Evolutionary conservation across 441 rosid species (phyloP), one percentile per base, ranked within the genome.

Genomic region (Francoa sonchifolia): DNA sequence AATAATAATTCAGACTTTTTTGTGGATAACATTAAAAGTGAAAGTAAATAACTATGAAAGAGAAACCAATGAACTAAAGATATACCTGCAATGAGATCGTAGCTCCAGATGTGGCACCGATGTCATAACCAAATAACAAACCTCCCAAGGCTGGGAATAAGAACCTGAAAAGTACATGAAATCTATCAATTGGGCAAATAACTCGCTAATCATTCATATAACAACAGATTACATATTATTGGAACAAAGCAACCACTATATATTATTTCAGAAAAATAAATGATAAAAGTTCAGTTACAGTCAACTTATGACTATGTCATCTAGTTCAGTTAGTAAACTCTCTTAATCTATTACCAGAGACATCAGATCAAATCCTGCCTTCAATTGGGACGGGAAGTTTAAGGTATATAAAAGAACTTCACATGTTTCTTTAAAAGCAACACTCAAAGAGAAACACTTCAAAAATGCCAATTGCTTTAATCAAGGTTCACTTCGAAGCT

Each of bases 61-160:
- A 20, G 19, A 50, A 18, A 40, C 21, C 46, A 39, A 6, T 44
- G 19, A 25, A 47, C n/a, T 6, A 22, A 14, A 27, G 29, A 28
- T 41, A 48, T 34, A 82, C 93, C 98, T 89, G 94, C 63, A 85
- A 58, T 8, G 94, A 85, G 66, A 89, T 40, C 17, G 94, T 44
- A 48, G 96, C 96, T 41, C 98, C 96, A 10, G 94, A 85, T 28
- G 94, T 89, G 33, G 98, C 98, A 39, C 96, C 98, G 55, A 89
- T 89, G 66, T 89, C 98, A 61, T 89, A 85, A 15, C 98, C 98
- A 45, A 89, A 85, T 46, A 85, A 75, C 41, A 89, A 55, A 31
- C 94, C 98, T 51, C 92, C 96, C 53, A 85, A 57, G 27, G 96
- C 96, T 21, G 98, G 98, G 61, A 85, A 89, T 52, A 85, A 19